phyloP scores from a whole-genome alignment of 768 basidiomycete species.

The Kwoniella sp. region DNA sequence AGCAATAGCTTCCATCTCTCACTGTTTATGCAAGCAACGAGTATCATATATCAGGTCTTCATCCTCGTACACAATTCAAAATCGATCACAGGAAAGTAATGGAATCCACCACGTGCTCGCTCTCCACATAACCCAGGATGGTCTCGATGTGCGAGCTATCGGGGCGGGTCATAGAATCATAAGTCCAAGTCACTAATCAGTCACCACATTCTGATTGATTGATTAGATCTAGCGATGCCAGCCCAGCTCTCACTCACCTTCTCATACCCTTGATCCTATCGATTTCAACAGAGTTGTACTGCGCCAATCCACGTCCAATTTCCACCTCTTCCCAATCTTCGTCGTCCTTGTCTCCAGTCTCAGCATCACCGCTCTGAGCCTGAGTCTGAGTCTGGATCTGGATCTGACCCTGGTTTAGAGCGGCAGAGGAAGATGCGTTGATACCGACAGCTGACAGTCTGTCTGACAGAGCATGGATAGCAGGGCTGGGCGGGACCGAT shows the following conservation, averaged over 20 bases:
- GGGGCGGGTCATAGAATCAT: not conserved
- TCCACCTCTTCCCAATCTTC: conserved; percentile 74
- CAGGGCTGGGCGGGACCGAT: conserved; percentile 56
- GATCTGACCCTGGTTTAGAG: too few relatives aligned
- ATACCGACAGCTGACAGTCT: conserved; percentile 1
- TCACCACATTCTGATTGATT: not conserved
- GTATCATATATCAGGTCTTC: too few relatives aligned
- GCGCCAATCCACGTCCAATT: conserved; percentile 90
- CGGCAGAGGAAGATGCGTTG: too few relatives aligned
- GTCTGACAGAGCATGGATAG: conserved; percentile 31
- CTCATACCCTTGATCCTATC: conserved; percentile 82
- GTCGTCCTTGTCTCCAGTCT: conserved; percentile 1
- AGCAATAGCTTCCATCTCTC: too few relatives aligned
- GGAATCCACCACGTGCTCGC: conserved; percentile 96
- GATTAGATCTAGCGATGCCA: too few relatives aligned
- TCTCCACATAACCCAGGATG: conserved; percentile 88
- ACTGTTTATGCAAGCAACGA: too few relatives aligned
- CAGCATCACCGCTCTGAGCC: not conserved
- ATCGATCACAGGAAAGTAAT: conserved; percentile 68
- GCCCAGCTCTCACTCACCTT: conserved; percentile 66
- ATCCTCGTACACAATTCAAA: too few relatives aligned
- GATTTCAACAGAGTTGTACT: conserved; percentile 94
- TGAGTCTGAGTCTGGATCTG: not conserved
- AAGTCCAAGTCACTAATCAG: conserved; percentile 15
- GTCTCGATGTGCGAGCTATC: conserved; percentile 75